Evolutionary conservation across 805 yeast species (phyloP).

Genomic region (Lipomyces spencermartinsiae): DNA sequence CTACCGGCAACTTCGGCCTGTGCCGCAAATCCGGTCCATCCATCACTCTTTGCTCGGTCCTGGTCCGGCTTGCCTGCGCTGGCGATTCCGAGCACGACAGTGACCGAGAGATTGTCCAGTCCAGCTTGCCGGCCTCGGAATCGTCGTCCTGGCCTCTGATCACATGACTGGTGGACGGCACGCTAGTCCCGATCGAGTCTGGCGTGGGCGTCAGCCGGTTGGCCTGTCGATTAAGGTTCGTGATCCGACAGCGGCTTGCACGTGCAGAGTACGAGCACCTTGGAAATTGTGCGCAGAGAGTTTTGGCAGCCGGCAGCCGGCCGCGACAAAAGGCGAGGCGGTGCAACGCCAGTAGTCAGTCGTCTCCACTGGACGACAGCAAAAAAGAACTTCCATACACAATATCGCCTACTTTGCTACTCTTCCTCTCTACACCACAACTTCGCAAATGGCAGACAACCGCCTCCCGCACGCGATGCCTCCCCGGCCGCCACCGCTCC

Average conservation of each 20-base stretch:
- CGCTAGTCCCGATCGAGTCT: not conserved
- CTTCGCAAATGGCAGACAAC: constrained; percentile 4
- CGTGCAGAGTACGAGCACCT: not conserved
- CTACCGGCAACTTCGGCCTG: not conserved
- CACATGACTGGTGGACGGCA: not conserved
- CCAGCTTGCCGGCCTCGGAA: too few species aligned
- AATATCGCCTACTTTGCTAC: too few species aligned
- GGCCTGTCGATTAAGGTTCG: not conserved
- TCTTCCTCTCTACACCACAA: not conserved
- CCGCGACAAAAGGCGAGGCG: not conserved
- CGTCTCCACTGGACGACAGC: not conserved
- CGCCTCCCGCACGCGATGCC: constrained; percentile 2
- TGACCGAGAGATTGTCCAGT: too few species aligned
- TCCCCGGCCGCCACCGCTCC: not conserved
- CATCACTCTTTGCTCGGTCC: too few species aligned
- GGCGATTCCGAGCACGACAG: too few species aligned
- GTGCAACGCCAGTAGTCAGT: not conserved
- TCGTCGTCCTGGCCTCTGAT: too few species aligned
- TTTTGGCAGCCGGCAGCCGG: constrained; percentile 2
- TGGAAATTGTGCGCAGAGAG: not conserved
- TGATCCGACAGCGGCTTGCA: not conserved
- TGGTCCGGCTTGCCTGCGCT: too few species aligned
- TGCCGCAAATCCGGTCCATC: constrained; percentile 1
- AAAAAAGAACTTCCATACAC: too few species aligned
- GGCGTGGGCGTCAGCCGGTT: too few species aligned